A percentile compares a stretch with the other conserved stretches of the same genome.
phyloP scores from a whole-genome alignment of 257 asterid species.

The Thymus quinquecostatus region DNA sequence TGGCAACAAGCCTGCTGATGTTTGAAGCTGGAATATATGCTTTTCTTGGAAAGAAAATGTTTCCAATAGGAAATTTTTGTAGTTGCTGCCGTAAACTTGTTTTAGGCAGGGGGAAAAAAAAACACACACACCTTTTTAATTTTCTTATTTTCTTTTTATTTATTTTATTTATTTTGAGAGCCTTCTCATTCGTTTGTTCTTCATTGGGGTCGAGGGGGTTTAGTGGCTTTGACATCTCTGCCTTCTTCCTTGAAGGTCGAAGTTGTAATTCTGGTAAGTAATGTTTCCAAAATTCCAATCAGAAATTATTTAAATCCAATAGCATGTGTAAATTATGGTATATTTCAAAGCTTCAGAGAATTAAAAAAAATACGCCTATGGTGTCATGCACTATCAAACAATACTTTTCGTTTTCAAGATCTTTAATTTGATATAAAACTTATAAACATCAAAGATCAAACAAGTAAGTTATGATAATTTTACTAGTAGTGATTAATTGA shows the following conservation, averaged over 20 bases:
- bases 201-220: constrained; percentile 51
- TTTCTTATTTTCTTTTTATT: constrained; percentile 14
- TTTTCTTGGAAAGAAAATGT: constrained; percentile 15
- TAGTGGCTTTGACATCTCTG: constrained; percentile 40
- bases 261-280: constrained; percentile 59
- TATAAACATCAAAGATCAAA: too few species aligned
- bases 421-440: too few species aligned
- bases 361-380: neutral
- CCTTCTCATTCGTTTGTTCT: constrained; percentile 59
- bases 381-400: neutral
- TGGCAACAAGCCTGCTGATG: constrained; percentile 30
- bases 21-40: constrained; percentile 33
- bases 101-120: constrained; percentile 46
- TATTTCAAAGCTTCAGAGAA: too few species aligned
- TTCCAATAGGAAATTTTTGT: constrained; percentile 62
- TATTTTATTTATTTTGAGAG: constrained; percentile 41
- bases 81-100: constrained; percentile 61
- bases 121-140: constrained; percentile 18
- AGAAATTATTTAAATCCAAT: constrained; percentile 23
- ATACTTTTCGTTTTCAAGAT: neutral
- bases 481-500: too few species aligned
- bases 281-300: constrained; percentile 38
- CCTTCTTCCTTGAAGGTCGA: constrained; percentile 44
- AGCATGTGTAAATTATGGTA: constrained; percentile 19
- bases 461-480: too few species aligned